Base-by-base conservation (phyloP, 2,329 filamentous ascomycete species). In the Talaromyces sp. region DNA sequence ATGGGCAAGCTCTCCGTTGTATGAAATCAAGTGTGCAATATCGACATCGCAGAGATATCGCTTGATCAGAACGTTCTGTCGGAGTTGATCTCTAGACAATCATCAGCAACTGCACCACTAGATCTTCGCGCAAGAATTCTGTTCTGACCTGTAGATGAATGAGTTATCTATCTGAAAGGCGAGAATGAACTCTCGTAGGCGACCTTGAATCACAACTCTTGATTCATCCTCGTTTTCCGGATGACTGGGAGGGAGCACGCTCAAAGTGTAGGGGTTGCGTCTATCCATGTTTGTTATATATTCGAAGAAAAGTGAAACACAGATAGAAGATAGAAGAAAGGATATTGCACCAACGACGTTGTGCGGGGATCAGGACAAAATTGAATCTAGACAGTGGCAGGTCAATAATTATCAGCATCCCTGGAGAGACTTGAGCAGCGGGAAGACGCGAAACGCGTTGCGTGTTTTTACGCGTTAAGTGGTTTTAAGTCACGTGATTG, bases 11-110 rank as follows among this genome's bases (percentile, higher is more conserved):
- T 97, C 93, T 79, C 98, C 94, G 74, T 96, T 95, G 81, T 93
- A 98, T 67, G 90, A 95, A 77, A 98, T 98, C 66, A 99, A 82
- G 76, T 99, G 94, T 67, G 91, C 92, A 71, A 99, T 92, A 76
- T 99, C 93, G 75, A 99, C 87, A 77, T 99, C 94, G 82, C 95
- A 97, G 78, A 90, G 97, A 81, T 93, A 98, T 72, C 93, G 93
- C 76, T 97, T 95, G 48, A 97, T 84, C 1, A 98, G 85, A 8
- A 95, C 93, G 81, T 99, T 99, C 75, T 98, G 93, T 72, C 92
- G 88, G 66, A 99, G 87, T 79, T 98, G 95, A 73, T 98, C 94
- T 85, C 95, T 96, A 68, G 58, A 61, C 7, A 27, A 22, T 43
- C 13, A 19, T 59, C 56, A 59, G 56, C 10, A 27, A 41, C 2